Conservation (phyloP, 192 early-diverging fungal species). For the Kappamyces sp. region DNA sequence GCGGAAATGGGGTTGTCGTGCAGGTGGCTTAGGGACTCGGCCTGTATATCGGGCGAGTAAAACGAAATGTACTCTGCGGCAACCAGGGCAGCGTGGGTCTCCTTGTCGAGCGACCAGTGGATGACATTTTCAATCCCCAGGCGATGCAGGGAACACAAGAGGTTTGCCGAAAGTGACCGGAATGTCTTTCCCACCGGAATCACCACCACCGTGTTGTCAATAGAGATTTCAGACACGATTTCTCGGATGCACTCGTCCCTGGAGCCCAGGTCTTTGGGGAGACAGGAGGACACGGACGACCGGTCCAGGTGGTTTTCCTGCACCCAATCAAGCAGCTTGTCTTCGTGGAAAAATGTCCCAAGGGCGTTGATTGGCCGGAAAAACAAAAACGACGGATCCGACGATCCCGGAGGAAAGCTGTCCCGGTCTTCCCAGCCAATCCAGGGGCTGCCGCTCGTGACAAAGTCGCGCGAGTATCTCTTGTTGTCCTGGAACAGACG, state of each 20-base stretch:
- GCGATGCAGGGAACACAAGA: slow-evolving; percentile 3
- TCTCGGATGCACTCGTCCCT: slow-evolving; percentile 17
- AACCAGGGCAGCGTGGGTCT: slow-evolving; percentile 14
- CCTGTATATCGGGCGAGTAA: neutral
- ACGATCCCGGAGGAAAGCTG: slow-evolving; percentile 1
- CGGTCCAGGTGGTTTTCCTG: slow-evolving; percentile 3
- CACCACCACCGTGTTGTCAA: slow-evolving; percentile 7
- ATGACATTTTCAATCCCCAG: slow-evolving; percentile 13
- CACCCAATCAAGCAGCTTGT: slow-evolving; percentile 13
- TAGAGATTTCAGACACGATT: neutral
- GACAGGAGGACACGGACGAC: neutral
- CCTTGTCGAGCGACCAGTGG: slow-evolving; percentile 13
- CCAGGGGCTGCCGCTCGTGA: neutral
- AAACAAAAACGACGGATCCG: slow-evolving; percentile 11
- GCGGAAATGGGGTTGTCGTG: neutral
- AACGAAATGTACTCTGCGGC: neutral
- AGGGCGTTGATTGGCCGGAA: slow-evolving; percentile 9
- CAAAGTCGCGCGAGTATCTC: neutral
- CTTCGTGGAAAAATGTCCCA: slow-evolving; percentile 12
- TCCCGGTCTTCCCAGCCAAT: slow-evolving; percentile 12
- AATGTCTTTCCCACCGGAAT: slow-evolving; percentile 7
- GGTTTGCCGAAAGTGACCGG: neutral
- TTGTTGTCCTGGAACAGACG: slow-evolving; percentile 11
- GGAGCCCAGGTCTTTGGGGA: slow-evolving; percentile 13
- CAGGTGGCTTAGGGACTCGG: neutral